Percentiles rank a stretch among this genome's conserved stretches.
phyloP scores from a whole-genome alignment of 2,329 filamentous ascomycete species.

The Cladophialophora yegresii region DNA sequence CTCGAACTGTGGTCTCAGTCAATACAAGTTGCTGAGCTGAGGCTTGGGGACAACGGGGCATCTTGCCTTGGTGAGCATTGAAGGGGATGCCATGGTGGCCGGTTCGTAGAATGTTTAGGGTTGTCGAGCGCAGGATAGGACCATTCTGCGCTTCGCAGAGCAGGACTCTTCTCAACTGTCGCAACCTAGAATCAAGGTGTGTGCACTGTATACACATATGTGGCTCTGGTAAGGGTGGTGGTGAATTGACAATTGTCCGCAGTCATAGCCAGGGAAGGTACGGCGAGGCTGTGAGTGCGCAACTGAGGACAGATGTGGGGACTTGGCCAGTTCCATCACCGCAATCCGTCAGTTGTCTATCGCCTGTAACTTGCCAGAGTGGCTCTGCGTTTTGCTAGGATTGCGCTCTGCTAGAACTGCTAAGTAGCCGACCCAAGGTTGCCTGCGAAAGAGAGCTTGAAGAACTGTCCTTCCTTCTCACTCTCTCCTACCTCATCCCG shows the following conservation, averaged over 20 bases:
- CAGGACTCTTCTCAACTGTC: constrained; percentile 8
- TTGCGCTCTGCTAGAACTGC: neutral
- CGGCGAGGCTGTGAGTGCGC: constrained; percentile 18
- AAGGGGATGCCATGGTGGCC: constrained; percentile 35
- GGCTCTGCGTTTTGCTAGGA: constrained; percentile 11
- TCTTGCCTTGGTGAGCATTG: constrained; percentile 37
- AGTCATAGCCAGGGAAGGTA: constrained; percentile 26
- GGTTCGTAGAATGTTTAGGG: constrained; percentile 6
- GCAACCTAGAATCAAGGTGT: constrained; percentile 4
- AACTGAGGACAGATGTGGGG: constrained; percentile 7
- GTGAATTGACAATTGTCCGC: constrained; percentile 21
- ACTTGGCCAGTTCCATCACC: constrained; percentile 16
- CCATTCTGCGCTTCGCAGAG: constrained; percentile 19
- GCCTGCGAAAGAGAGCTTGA: neutral
- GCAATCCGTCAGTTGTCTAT: constrained; percentile 8
- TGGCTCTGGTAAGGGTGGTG: constrained; percentile 26
- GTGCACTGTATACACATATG: constrained; percentile 24
- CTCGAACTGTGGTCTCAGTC: constrained; percentile 55
- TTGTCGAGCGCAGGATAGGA: constrained; percentile 11
- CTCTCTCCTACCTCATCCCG: neutral
- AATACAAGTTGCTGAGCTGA: neutral
- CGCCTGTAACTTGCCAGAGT: constrained; percentile 26
- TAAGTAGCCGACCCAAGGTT: constrained; percentile 8
- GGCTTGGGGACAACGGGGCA: neutral
- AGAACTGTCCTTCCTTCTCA: neutral